Conservation (phyloP, 257 asterid genomes). For the Solanum phureja region DNA sequence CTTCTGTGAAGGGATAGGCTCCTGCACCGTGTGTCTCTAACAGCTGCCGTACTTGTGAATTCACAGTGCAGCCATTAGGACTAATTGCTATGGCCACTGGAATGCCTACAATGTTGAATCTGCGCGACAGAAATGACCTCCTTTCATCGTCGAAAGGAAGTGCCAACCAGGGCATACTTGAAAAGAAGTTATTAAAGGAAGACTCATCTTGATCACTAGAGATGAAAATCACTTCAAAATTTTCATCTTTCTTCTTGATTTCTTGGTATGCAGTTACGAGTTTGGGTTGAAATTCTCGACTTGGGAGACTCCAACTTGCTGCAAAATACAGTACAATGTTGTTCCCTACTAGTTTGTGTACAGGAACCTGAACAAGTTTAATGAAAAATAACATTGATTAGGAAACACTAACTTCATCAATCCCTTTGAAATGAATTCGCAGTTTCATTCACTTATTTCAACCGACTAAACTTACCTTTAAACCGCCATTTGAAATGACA, state of each 20-base stretch:
- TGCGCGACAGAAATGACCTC: slow-evolving; percentile 4
- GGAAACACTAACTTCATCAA: neutral
- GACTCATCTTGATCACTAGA: slow-evolving; percentile 20
- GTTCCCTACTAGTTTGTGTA: slow-evolving; percentile 22
- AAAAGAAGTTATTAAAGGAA: slow-evolving; percentile 17
- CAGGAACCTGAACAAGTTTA: slow-evolving; percentile 11
- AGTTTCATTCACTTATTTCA: neutral
- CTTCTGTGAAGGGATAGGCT: slow-evolving; percentile 21
- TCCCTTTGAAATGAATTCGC: neutral
- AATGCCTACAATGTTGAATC: slow-evolving; percentile 24
- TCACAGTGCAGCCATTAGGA: slow-evolving; percentile 13
- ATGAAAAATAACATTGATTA: neutral
- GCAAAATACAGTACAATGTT: slow-evolving; percentile 22
- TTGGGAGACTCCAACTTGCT: slow-evolving; percentile 30
- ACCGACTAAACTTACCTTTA: slow-evolving; percentile 2
- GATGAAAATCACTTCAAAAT: slow-evolving; percentile 20
- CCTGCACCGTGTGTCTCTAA: slow-evolving; percentile 17
- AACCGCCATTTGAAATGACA: slow-evolving; percentile 17
- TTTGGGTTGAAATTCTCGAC: slow-evolving; percentile 19
- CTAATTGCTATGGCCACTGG: slow-evolving; percentile 23
- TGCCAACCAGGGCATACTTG: slow-evolving; percentile 29
- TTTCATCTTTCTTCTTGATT: slow-evolving; percentile 15
- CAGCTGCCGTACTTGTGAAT: slow-evolving; percentile 15
- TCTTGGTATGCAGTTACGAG: slow-evolving; percentile 15
- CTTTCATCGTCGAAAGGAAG: slow-evolving; percentile 18